Conservation (phyloP, 2,329 filamentous ascomycete species). For the Penicillium vulpinum region DNA sequence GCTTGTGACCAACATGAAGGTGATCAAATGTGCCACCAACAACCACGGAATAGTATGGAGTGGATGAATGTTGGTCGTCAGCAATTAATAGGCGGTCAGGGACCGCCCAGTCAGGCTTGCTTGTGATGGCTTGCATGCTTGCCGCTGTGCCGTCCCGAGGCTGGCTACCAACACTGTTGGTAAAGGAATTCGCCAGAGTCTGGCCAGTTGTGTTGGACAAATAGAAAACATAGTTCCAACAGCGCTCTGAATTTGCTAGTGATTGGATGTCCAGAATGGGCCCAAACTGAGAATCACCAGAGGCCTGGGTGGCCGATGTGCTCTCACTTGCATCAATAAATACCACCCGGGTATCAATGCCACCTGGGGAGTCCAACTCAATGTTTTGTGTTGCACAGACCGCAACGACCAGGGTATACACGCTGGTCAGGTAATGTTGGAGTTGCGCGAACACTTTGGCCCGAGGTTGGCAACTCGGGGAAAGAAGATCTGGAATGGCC, state of each 20-base stretch:
- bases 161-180: slow-evolving; percentile 34
- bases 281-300: slow-evolving; percentile 38
- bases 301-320: slow-evolving; percentile 25
- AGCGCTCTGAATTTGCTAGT: slow-evolving; percentile 44
- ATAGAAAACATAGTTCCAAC: slow-evolving; percentile 36
- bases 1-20: slow-evolving; percentile 90
- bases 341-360: slow-evolving; percentile 74
- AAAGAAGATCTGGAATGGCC: slow-evolving; percentile 61
- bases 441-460: slow-evolving; percentile 64
- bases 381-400: slow-evolving; percentile 66
- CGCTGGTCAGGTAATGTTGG: slow-evolving; percentile 70
- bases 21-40: slow-evolving; percentile 97
- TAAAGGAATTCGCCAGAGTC: slow-evolving; percentile 34
- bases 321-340: slow-evolving; percentile 59
- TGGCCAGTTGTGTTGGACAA: slow-evolving; percentile 30
- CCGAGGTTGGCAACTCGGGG: slow-evolving; percentile 52
- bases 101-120: slow-evolving; percentile 23
- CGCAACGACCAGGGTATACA: slow-evolving; percentile 76
- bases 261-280: slow-evolving; percentile 53
- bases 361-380: slow-evolving; percentile 65
- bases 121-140: slow-evolving; percentile 23
- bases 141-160: slow-evolving; percentile 20
- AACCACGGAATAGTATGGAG: slow-evolving; percentile 63
- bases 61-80: slow-evolving; percentile 17
- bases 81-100: slow-evolving; percentile 24